Conservation (phyloP, 495 filamentous ascomycete species). For the Lichenothelia convexa region DNA sequence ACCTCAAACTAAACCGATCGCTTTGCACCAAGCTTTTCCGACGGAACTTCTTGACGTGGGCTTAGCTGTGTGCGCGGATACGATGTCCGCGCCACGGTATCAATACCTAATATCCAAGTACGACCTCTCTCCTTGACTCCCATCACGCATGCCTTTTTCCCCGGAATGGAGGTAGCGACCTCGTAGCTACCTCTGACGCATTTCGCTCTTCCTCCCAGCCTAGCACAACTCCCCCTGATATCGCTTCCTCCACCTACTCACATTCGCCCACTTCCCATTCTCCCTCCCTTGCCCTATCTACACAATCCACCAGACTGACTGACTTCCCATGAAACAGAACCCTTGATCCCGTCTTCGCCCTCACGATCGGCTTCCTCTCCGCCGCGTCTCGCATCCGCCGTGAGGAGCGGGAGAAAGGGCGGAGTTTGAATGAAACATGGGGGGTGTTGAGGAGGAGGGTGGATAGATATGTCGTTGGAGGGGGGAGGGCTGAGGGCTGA, state of each 20-base stretch:
- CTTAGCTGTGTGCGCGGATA: not conserved
- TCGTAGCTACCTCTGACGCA: not conserved
- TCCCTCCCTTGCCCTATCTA: not conserved
- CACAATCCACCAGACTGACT: not conserved
- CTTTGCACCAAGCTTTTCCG: no score
- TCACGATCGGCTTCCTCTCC: conserved; percentile 53
- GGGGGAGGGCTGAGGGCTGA: no score
- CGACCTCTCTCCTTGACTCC: not conserved
- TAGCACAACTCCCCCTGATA: not conserved
- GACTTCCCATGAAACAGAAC: conserved; percentile 25
- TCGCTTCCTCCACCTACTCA: not conserved
- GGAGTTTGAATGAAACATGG: conserved; percentile 28
- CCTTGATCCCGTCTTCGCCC: conserved; percentile 72
- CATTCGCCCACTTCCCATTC: not conserved
- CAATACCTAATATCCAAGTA: conserved; percentile 16
- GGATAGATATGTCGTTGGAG: not conserved
- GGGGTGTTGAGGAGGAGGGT: not conserved
- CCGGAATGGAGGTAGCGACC: no score
- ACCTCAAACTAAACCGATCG: no score
- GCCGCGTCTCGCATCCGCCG: conserved; percentile 56
- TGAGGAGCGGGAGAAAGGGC: conserved; percentile 59
- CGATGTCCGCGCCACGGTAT: conserved; percentile 8
- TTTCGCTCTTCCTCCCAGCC: not conserved
- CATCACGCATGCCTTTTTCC: no score
- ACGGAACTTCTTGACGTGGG: not conserved